These are phyloP conservation scores for Mycosarcoma mackinlayi DNA, from an alignment of 1,284 basidiomycete genomes.

Conservation along the genomic window DNA sequence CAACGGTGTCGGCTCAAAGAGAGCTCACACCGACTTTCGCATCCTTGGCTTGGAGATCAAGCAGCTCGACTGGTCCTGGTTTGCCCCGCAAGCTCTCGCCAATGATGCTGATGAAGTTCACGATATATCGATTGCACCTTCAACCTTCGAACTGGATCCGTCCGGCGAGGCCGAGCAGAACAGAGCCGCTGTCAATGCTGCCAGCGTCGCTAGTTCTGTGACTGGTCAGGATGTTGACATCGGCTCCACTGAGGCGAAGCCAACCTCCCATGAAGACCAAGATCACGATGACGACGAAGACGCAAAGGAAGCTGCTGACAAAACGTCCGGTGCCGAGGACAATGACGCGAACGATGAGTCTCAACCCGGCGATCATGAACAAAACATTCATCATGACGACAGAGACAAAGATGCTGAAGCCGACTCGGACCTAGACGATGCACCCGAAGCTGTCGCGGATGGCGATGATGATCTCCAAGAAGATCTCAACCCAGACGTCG, in stretches of 20 bases:
- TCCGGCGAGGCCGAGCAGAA: conserved; percentile 2
- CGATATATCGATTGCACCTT: not conserved
- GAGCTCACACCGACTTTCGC: conserved; percentile 52
- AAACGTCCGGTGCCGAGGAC: not conserved
- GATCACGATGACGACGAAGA: conserved; percentile 2
- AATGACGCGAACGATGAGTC: not conserved
- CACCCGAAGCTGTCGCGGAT: not conserved
- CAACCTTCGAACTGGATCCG: conserved; percentile 1
- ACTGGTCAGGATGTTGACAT: not conserved
- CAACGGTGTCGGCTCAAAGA: conserved; percentile 13
- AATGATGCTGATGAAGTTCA: not conserved
- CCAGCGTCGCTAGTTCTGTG: not conserved
- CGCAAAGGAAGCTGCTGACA: conserved; percentile 3
- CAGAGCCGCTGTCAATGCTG: not conserved
- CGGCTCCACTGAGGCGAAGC: not conserved
- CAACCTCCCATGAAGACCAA: not conserved
- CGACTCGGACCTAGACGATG: conserved; percentile 25
- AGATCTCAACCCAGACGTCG: conserved; percentile 22
- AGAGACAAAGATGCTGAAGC: conserved; percentile 6
- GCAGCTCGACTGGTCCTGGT: conserved; percentile 56
- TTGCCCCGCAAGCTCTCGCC: conserved; percentile 8
- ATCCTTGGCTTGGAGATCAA: conserved; percentile 53
- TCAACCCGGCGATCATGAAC: conserved; percentile 2
- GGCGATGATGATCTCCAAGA: conserved; percentile 2
- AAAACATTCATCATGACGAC: conserved; percentile 14